Evolutionary conservation across 2,329 filamentous ascomycete genomes (phyloP), one percentile per base, ranked within the genome.

Genomic region (Aspergillus transmontanensis): DNA sequence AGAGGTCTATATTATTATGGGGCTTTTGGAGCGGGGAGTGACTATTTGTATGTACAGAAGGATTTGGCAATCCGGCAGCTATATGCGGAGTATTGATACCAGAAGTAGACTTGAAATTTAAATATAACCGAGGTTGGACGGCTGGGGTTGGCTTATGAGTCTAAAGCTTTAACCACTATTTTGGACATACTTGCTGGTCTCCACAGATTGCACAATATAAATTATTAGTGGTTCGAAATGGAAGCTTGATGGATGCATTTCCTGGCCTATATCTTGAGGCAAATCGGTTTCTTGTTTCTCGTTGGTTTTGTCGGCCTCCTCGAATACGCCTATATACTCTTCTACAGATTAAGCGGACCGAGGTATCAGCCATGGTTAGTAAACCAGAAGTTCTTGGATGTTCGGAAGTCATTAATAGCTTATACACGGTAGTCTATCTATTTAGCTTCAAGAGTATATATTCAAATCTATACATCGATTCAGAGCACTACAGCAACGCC

Each of bases 121-220:
- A 23, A 16, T 30, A 59, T 64, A 64, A 30, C 63, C 63, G 63
- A 64, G 63, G 58, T 58, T 63, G 55, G 34, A 54, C 57, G 43
- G 50, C 32, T 34, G 32, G 41, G 55, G 9, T 53, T 34, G 50
- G 26, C 30, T 30, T n/a, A 5, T 53, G 30, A 19, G 26, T 16
- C 23, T 11, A 10, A 21, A 21, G 28, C 6, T 21, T 53, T 6
- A n/a, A 10, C 28, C 30, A 19, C 12, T 53, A 26, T 28, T 50
- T 50, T 39, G 39, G 14, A n/a, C 6, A 53, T 10, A n/a, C 0
- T 36, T 36, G 34, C 34, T 36, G 34, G 14, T 36, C 34, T 36
- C 34, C 34, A 36, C 34, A 4, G 6, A 10, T 10, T 41, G 16
- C 19, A n/a, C 39, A 2, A 4, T 4, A 4, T n/a, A 7, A 19